phyloP scores from a whole-genome alignment of 2,329 filamentous ascomycete genomes.

The Fusarium xyrophilum region DNA sequence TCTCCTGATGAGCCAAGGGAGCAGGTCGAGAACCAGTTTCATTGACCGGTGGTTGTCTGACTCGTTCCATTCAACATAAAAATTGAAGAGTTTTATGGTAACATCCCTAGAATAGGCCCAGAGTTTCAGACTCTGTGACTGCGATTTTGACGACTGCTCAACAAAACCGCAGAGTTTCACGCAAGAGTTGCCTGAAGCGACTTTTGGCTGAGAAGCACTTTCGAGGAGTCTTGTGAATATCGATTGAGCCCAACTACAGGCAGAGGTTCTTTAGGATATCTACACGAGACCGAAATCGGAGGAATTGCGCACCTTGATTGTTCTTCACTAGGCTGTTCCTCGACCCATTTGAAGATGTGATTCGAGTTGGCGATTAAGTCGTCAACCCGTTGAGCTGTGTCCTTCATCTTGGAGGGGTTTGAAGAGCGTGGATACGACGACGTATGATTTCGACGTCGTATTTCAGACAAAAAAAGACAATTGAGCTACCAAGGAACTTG shows the following conservation, averaged over 20 bases:
- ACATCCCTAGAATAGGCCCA: constrained; percentile 62
- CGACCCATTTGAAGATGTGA: constrained; percentile 53
- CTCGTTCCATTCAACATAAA: constrained; percentile 72
- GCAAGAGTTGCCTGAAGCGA: constrained; percentile 62
- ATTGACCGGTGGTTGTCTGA: constrained; percentile 69
- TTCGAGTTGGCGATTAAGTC: constrained; percentile 48
- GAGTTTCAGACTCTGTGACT: constrained; percentile 48
- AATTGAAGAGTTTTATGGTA: constrained; percentile 61
- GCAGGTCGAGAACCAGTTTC: constrained; percentile 66
- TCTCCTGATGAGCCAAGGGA: constrained; percentile 57
- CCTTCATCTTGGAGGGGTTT: constrained; percentile 30
- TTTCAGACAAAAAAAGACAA: neutral
- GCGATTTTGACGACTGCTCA: constrained; percentile 63
- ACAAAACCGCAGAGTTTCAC: constrained; percentile 68
- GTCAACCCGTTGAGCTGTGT: constrained; percentile 40
- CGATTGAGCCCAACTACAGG: constrained; percentile 45
- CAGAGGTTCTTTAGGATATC: constrained; percentile 33
- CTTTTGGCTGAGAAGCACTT: constrained; percentile 60
- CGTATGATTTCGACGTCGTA: neutral
- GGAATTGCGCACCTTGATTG: constrained; percentile 48
- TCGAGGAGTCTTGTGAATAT: constrained; percentile 58
- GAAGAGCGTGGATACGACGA: neutral
- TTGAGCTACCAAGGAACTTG: neutral
- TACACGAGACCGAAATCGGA: constrained; percentile 16
- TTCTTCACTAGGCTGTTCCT: constrained; percentile 46